Conservation (phyloP, 179 eudicot genomes). For the Sideroxylon spinosum region DNA sequence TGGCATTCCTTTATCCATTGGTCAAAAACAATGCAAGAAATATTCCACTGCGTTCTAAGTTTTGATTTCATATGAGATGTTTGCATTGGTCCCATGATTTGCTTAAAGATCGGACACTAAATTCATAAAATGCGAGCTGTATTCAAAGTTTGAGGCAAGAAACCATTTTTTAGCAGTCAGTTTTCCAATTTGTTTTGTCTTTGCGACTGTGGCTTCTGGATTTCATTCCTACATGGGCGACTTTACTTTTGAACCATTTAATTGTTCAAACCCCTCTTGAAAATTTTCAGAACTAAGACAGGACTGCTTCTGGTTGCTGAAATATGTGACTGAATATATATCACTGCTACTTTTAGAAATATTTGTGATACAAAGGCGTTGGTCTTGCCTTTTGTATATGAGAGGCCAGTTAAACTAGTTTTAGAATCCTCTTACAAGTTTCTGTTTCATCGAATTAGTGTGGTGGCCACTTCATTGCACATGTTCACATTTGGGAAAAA, state of each 20-base stretch:
- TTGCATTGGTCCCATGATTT: not conserved
- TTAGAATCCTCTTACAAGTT: not conserved
- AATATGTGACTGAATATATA: not conserved
- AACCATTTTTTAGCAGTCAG: not conserved
- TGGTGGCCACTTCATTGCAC: not conserved
- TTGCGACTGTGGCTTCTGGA: not conserved
- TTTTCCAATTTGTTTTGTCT: not conserved
- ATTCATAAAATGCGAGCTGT: not conserved
- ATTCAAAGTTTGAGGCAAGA: not conserved
- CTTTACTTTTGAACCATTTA: not conserved
- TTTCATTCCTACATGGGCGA: not conserved
- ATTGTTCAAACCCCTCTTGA: not conserved
- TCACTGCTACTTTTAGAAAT: not conserved
- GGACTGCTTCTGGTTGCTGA: not conserved
- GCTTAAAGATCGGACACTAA: not conserved
- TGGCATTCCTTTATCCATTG: not conserved
- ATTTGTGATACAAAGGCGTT: not conserved
- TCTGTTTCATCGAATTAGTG: not conserved
- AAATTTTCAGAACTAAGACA: not conserved
- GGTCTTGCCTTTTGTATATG: not conserved
- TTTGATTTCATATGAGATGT: not conserved
- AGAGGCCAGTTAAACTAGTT: not conserved
- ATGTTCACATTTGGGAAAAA: not conserved
- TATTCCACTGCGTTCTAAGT: not conserved
- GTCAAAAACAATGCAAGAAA: not conserved